phyloP scores from a whole-genome alignment of 2,329 filamentous ascomycete species.

The Penicillium sclerotiorum region DNA sequence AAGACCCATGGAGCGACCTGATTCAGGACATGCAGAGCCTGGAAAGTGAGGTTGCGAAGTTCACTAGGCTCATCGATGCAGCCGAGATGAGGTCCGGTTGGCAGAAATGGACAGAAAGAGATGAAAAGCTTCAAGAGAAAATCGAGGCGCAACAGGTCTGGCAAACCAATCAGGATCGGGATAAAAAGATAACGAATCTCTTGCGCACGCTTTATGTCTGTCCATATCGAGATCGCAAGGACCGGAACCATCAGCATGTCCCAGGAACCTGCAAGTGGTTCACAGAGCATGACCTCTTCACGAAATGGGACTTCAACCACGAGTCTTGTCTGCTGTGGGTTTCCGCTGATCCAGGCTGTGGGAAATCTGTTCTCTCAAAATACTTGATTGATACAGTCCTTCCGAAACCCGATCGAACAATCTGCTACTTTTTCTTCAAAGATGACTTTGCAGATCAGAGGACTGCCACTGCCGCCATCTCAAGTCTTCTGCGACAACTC shows the following conservation, averaged over 20 bases:
- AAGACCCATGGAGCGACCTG: constrained; percentile 7
- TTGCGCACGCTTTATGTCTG: constrained; percentile 13
- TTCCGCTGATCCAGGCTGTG: constrained; percentile 29
- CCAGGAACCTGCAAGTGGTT: constrained; percentile 38
- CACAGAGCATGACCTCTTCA: constrained; percentile 25
- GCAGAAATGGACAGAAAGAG: neutral
- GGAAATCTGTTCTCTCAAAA: constrained; percentile 9
- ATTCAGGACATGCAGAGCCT: constrained; percentile 1
- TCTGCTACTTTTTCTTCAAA: constrained; percentile 14
- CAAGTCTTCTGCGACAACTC: constrained; percentile 2
- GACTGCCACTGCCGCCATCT: neutral
- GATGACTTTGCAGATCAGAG: constrained; percentile 1
- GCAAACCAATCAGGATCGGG: too few species aligned
- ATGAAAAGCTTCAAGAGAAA: too few species aligned
- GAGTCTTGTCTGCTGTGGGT: constrained; percentile 28
- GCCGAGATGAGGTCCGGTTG: neutral
- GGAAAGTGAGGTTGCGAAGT: neutral
- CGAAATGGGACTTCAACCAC: constrained; percentile 23
- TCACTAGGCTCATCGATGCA: too few species aligned
- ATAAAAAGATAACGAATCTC: neutral
- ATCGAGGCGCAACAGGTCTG: too few species aligned
- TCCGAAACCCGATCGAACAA: neutral
- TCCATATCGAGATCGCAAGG: constrained; percentile 13
- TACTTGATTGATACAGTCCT: constrained; percentile 2
- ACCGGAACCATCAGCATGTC: constrained; percentile 7